Base-by-base conservation (phyloP, 345 rosid species). In the Arabidopsis thaliana region DNA sequence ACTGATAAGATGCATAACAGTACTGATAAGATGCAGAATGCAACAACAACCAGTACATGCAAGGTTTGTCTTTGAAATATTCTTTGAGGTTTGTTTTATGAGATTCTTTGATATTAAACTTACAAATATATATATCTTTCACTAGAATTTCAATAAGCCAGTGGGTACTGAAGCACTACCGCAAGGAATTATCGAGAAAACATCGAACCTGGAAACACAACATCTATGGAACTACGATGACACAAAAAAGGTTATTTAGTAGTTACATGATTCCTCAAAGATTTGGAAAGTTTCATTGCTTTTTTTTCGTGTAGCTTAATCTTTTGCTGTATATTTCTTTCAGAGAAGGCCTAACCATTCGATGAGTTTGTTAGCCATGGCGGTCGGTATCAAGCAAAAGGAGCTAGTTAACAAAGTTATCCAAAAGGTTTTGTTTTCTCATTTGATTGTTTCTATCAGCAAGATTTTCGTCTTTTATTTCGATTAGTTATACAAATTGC, bases 311-410 rank as follows among this genome's bases (percentile, higher is more conserved):
- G 60, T 63, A 46, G 57, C 34, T 45, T 48, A 32, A 48, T 24
- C n/a, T 6, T 68, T 13, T 0, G 28, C 16, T 28, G n/a, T 22
- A 38, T 62, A 3, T 23, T 25, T 25, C 22, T 40, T 56, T 38
- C 84, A 90, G 93, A 80, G 67, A 33, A 81, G 72, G 37, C 65
- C 60, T 13, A 82, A 71, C 60, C 72, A 51, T 60, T 58, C 82
- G 2, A 74, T 40, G 82, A 88, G 80, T 83, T 83, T 90, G 82
- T 76, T 90, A 74, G 87, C 90, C 9, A 83, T 87, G 74, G 87
- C 97, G 13, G 89, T 83, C 37, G 97, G 97, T 46, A 86, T 91
- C 70, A 86, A 84, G 82, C 97, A 89, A 75, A 89, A 85, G 81
- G 80, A 77, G 16, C 24, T 86, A n/a, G 97, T 89, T 37, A 81